These are phyloP conservation scores for Nelumbo lutea DNA, from an alignment of 164 flowering plant species.

Conservation along the genomic window DNA sequence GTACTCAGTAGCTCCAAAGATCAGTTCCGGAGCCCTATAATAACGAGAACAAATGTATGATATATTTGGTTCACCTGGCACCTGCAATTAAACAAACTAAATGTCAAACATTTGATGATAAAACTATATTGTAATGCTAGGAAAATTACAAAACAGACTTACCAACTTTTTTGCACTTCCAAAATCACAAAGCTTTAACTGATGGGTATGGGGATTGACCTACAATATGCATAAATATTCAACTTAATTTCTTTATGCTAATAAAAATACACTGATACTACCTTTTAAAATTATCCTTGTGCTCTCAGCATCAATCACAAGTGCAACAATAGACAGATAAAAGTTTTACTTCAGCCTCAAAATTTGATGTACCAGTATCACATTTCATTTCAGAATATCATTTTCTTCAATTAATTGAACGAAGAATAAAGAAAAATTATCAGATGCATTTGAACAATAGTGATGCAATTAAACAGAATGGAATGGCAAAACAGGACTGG, in stretches of 20 bases:
- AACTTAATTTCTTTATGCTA: not conserved
- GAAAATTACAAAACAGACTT: conserved; percentile 18
- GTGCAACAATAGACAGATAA: too few species aligned
- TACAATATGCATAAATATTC: conserved; percentile 24
- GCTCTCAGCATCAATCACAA: too few species aligned
- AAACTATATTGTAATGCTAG: not conserved
- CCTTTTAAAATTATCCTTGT: too few species aligned
- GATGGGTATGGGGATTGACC: conserved; percentile 96
- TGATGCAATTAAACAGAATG: too few species aligned
- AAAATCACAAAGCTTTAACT: conserved; percentile 93
- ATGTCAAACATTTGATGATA: not conserved
- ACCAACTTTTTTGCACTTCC: conserved; percentile 99
- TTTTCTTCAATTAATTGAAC: too few species aligned
- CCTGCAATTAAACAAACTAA: conserved; percentile 1
- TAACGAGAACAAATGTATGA: conserved; percentile 7
- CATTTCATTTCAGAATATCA: too few species aligned
- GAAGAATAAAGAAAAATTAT: too few species aligned
- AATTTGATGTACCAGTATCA: too few species aligned
- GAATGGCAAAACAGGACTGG: too few species aligned
- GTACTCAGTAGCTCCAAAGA: conserved; percentile 5
- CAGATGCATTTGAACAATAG: too few species aligned
- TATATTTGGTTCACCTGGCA: conserved; percentile 9
- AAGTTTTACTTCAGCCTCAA: too few species aligned
- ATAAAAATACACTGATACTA: too few species aligned
- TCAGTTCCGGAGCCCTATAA: conserved; percentile 6